These are phyloP conservation scores for Petunia secreta DNA, from an alignment of 257 asterid genomes.

Conservation along the genomic window DNA sequence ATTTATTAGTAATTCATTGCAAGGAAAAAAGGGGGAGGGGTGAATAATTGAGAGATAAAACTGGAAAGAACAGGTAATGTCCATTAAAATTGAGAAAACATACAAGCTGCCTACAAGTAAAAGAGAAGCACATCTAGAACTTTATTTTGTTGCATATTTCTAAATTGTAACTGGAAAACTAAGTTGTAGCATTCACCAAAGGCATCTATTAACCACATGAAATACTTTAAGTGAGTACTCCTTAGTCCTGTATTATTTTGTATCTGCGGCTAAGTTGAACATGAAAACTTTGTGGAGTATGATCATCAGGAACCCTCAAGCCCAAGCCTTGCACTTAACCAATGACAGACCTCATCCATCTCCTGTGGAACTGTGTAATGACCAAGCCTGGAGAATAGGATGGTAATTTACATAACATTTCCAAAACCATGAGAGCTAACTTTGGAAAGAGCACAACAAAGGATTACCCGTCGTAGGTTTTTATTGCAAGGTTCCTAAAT, in stretches of 20 bases:
- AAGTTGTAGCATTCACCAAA: background rate
- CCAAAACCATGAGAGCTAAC: background rate
- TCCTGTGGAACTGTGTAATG: conserved; percentile 88
- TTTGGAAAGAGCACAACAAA: background rate
- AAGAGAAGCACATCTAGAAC: conserved; percentile 28
- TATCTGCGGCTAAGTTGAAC: background rate
- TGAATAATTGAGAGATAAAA: no score
- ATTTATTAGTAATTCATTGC: no score
- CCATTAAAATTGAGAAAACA: no score
- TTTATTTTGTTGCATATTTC: conserved; percentile 22
- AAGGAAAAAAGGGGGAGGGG: no score
- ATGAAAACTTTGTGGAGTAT: background rate
- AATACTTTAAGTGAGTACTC: conserved; percentile 34
- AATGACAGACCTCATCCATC: conserved; percentile 87
- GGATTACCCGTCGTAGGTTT: conserved; percentile 72
- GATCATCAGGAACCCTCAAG: conserved; percentile 47
- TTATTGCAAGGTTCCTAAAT: conserved; percentile 63
- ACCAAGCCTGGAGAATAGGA: conserved; percentile 62
- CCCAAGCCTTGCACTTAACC: conserved; percentile 65
- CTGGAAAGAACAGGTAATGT: no score
- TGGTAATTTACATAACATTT: background rate
- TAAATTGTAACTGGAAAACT: conserved; percentile 26
- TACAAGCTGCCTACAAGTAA: background rate
- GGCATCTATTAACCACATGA: conserved; percentile 28
- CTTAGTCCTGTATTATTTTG: conserved; percentile 29